Evolutionary conservation across 2,329 filamentous ascomycete genomes (phyloP).

Genomic region (Penicillium fuscoglaucum): DNA sequence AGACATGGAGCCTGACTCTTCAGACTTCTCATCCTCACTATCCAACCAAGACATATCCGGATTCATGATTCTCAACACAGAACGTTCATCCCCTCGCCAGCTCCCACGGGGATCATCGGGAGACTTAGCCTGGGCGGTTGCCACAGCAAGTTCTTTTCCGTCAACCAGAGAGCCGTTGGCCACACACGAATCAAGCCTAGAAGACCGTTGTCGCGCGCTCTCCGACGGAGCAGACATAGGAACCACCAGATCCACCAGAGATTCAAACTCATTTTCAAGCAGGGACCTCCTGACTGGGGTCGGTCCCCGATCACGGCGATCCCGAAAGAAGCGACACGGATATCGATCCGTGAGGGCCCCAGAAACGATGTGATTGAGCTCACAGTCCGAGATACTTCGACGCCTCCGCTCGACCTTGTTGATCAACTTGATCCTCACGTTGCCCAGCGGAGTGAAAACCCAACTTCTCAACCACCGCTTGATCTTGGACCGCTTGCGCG

Average conservation of each 20-base stretch:
- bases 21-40: background rate
- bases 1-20: too few species aligned
- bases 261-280: background rate
- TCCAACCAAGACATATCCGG: background rate
- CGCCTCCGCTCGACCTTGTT: background rate
- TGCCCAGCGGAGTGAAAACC: background rate
- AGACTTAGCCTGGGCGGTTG: background rate
- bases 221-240: background rate
- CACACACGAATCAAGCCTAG: background rate
- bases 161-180: background rate
- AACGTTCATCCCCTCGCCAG: background rate
- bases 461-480: conserved; percentile 7
- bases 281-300: background rate
- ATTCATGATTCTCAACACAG: background rate
- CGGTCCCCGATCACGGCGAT: background rate
- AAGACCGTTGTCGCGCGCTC: background rate
- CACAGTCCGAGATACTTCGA: background rate
- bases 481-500: background rate
- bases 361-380: background rate
- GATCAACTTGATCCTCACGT: conserved; percentile 2
- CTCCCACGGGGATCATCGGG: background rate
- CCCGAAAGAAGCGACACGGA: background rate
- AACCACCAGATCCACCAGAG: background rate
- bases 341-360: background rate
- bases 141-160: background rate